These are phyloP conservation scores for Pythium rishiriense DNA, from an alignment of 352 stramenopile species.

Conservation along the genomic window DNA sequence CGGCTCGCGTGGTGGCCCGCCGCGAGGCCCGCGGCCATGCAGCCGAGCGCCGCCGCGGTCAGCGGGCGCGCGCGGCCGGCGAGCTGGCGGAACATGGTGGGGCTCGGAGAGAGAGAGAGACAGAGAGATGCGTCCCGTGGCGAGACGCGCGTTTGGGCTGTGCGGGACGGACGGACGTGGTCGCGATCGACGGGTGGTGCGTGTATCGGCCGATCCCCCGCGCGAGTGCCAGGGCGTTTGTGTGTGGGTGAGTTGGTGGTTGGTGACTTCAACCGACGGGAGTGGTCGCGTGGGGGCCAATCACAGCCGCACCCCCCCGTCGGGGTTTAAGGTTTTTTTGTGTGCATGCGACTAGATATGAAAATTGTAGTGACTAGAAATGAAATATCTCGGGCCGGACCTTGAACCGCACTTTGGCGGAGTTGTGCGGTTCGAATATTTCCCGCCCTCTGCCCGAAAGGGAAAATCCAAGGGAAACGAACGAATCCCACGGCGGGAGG, in stretches of 20 bases:
- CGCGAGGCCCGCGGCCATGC: conserved; percentile 40
- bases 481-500: too few relatives aligned
- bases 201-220: conserved; percentile 10
- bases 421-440: conserved; percentile 6
- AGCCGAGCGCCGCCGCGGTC: conserved; percentile 52
- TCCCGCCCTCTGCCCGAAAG: conserved; percentile 12
- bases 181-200: too few relatives aligned
- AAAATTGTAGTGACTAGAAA: background rate
- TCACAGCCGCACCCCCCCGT: background rate
- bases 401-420: conserved; percentile 9
- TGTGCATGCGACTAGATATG: background rate
- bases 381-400: background rate
- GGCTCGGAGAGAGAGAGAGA: background rate
- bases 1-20: conserved; percentile 42
- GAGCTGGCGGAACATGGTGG: conserved; percentile 81
- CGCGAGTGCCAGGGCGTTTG: too few relatives aligned
- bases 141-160: conserved; percentile 15
- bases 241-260: background rate
- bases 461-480: background rate
- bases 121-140: background rate
- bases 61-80: conserved; percentile 52
- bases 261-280: background rate
- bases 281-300: background rate
- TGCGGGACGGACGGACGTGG: background rate
- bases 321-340: conserved; percentile 1